phyloP scores from a whole-genome alignment of 1,284 basidiomycete genomes.

The Rhizoctonia solani region DNA sequence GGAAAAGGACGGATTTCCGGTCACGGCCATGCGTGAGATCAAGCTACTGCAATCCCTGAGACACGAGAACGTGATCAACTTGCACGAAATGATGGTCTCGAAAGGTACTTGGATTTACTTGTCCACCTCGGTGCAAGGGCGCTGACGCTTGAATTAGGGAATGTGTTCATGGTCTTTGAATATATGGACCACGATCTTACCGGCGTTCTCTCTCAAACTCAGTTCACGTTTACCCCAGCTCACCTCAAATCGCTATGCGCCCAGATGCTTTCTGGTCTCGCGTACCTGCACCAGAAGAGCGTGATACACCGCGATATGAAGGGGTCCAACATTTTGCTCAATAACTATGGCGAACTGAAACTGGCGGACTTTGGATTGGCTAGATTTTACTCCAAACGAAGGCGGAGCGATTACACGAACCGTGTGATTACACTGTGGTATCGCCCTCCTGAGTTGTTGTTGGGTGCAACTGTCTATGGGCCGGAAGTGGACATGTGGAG shows the following conservation, averaged over 20 bases:
- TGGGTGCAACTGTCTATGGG: constrained; percentile 96
- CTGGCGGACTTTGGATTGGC: constrained; percentile 98
- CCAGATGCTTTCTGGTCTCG: constrained; percentile 92
- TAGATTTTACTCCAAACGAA: constrained; percentile 90
- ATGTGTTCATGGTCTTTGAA: constrained; percentile 99
- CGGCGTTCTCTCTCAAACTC: constrained; percentile 89
- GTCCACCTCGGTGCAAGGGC: constrained; percentile 23
- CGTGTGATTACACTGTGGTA: constrained; percentile 99
- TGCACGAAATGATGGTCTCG: constrained; percentile 99
- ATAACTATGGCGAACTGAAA: constrained; percentile 91
- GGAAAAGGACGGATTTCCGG: constrained; percentile 97
- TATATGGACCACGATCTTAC: constrained; percentile 99
- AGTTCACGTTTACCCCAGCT: constrained; percentile 80
- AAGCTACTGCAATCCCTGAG: constrained; percentile 91
- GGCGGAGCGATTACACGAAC: constrained; percentile 94
- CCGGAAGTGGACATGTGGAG: constrained; percentile 99
- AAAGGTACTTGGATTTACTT: constrained; percentile 63
- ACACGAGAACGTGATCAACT: constrained; percentile 86
- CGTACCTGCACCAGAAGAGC: constrained; percentile 92
- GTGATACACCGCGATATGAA: constrained; percentile 99
- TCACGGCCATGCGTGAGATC: constrained; percentile 99
- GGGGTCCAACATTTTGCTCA: constrained; percentile 96
- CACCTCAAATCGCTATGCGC: constrained; percentile 94
- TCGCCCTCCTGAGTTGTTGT: constrained; percentile 91
- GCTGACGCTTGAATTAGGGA: constrained; percentile 58